Base-by-base conservation (phyloP, 371 early-diverging fungal genomes). In the Zychaea mexicana region DNA sequence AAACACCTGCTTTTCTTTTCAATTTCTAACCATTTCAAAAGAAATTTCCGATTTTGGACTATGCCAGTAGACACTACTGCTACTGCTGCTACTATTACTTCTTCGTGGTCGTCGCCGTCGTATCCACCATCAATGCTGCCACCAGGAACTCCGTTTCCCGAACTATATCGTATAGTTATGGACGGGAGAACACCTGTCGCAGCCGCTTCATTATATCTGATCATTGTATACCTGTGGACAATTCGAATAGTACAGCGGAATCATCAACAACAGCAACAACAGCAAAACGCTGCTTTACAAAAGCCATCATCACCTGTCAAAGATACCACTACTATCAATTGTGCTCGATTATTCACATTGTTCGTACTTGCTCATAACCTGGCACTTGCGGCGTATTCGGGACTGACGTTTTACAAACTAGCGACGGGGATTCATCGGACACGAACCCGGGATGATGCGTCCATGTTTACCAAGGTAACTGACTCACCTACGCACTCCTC, bases 111-210 rank as follows among this genome's bases (percentile, higher is more conserved):
- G n/a, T n/a, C n/a, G n/a, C n/a, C n/a, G n/a, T n/a, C n/a, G n/a
- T n/a, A n/a, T n/a, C n/a, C n/a, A n/a, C n/a, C n/a, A n/a, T n/a
- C n/a, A n/a, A n/a, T n/a, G n/a, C n/a, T 67, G 26, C 71, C 73
- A 52, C 61, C 77, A 1, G 84, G 82, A 28, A 80, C 85, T 53
- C 87, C 85, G 3, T 85, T 79, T 66, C 85, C 87, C 28, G 71
- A 87, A 66, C 78, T 77, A 67, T 87, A 85, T 70, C 82, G 79
- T 60, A 65, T 83, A 65, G 69, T 86, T 45, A 88, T 89, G 90
- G 76, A 90, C 74, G 89, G 88, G 90, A 85, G 83, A 69, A 83
- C 85, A 24, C 92, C 92, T 9, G 22, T 89, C 57, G 73, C 76
- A 22, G 88, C 88, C 26, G 68, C 77, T 10, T 62, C 75, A 8